Percentiles rank a stretch among this genome's conserved stretches.
Conservation (phyloP, 2,329 filamentous ascomycete genomes). For the Penicillium rolfsii region DNA sequence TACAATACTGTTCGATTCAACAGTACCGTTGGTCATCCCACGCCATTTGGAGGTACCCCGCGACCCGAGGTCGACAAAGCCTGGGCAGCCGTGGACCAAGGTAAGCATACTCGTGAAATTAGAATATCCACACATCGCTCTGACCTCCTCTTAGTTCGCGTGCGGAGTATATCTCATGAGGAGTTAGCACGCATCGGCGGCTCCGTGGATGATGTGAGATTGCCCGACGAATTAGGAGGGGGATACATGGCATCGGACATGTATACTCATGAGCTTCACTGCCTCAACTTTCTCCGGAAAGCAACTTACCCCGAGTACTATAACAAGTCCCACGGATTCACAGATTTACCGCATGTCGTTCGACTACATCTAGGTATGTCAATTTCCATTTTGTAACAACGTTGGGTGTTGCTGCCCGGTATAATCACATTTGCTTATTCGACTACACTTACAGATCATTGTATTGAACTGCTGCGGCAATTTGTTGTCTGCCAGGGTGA, state of each 20-base stretch:
- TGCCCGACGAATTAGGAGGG: neutral
- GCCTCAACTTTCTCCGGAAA: conserved; percentile 2
- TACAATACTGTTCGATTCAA: neutral
- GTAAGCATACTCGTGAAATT: neutral
- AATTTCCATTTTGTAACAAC: neutral
- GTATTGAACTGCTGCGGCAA: neutral
- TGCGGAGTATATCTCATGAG: neutral
- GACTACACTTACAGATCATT: neutral
- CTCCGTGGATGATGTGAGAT: conserved; percentile 4
- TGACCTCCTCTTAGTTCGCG: neutral
- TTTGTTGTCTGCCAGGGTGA: conserved; percentile 4
- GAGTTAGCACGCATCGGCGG: neutral
- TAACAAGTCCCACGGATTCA: conserved; percentile 4
- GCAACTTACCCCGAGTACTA: conserved; percentile 4
- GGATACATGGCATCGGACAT: conserved; percentile 5
- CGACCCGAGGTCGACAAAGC: conserved; percentile 2
- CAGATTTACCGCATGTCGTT: conserved; percentile 1
- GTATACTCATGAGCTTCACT: conserved; percentile 4
- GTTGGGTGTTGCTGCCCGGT: neutral
- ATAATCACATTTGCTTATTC: neutral
- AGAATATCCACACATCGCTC: neutral
- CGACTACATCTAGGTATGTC: neutral
- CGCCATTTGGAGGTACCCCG: neutral
- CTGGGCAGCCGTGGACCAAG: conserved; percentile 3
- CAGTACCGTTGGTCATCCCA: conserved; percentile 3